These are phyloP conservation scores for Pulveroboletus sp. DNA, from an alignment of 1,284 basidiomycete species.

Conservation along the genomic window DNA sequence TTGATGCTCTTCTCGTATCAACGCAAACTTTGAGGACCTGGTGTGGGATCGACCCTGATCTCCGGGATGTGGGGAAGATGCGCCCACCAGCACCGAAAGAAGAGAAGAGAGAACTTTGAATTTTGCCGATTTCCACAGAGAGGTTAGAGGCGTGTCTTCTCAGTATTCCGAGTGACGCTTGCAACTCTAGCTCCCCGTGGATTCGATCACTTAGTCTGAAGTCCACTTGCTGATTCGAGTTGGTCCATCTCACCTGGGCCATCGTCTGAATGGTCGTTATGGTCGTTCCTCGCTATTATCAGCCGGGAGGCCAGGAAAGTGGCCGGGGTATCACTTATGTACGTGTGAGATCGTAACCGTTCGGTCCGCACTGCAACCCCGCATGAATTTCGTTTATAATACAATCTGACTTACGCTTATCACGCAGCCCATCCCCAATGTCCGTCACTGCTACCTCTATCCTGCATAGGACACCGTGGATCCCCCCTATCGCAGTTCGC, in stretches of 20 bases:
- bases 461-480: conserved; percentile 63
- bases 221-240: too few species aligned
- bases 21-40: too few species aligned
- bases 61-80: not conserved
- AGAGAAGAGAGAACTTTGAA: not conserved
- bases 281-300: too few species aligned
- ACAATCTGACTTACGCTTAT: not conserved
- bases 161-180: too few species aligned
- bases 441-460: conserved; percentile 36
- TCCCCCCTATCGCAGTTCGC: conserved; percentile 59
- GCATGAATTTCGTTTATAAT: not conserved
- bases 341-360: not conserved
- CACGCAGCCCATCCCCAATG: conserved; percentile 10
- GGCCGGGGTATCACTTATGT: not conserved
- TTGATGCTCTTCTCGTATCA: too few species aligned
- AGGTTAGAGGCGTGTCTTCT: too few species aligned
- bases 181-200: too few species aligned
- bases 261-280: too few species aligned
- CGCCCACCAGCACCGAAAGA: not conserved
- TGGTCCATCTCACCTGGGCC: too few species aligned
- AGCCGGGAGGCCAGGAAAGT: not conserved
- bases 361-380: too few species aligned
- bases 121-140: not conserved
- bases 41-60: too few species aligned
- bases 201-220: too few species aligned